Evolutionary conservation across 176 grass and related monocot genomes (phyloP).

Genomic region (Chloris gayana): DNA sequence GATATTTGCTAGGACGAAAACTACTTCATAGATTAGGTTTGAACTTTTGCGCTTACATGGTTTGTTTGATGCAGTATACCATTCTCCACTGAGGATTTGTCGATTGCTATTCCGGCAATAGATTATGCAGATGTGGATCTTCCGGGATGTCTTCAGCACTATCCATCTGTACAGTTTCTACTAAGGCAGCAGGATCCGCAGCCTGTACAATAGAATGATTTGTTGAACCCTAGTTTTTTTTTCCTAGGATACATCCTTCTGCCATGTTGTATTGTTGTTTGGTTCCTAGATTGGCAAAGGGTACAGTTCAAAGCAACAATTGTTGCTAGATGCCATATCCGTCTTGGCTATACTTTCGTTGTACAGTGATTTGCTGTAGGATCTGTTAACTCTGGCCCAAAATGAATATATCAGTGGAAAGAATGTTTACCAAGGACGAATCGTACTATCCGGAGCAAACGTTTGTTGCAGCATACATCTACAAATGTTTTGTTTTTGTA

Average conservation of each 20-base stretch:
- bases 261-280: slow-evolving; percentile 54
- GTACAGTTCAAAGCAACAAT: slow-evolving; percentile 59
- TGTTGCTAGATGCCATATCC: slow-evolving; percentile 50
- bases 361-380: slow-evolving; percentile 42
- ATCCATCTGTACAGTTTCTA: slow-evolving; percentile 67
- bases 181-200: slow-evolving; percentile 45
- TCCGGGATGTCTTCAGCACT: slow-evolving; percentile 61
- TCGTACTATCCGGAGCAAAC: background rate
- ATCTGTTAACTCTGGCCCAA: background rate
- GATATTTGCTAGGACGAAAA: background rate
- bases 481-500: background rate
- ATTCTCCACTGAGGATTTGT: slow-evolving; percentile 92
- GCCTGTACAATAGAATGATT: slow-evolving; percentile 46
- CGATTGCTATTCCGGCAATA: slow-evolving; percentile 80
- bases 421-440: background rate
- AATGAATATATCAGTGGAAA: slow-evolving; percentile 11
- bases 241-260: slow-evolving; percentile 36
- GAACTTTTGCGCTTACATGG: slow-evolving; percentile 34
- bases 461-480: background rate
- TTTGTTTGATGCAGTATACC: slow-evolving; percentile 77
- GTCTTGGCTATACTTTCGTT: slow-evolving; percentile 24
- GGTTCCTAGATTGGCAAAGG: slow-evolving; percentile 20
- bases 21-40: background rate
- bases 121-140: slow-evolving; percentile 70
- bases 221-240: slow-evolving; percentile 37